Evolutionary conservation across 495 filamentous ascomycete species (phyloP).

Genomic region (Friedmanniomyces simplex): DNA sequence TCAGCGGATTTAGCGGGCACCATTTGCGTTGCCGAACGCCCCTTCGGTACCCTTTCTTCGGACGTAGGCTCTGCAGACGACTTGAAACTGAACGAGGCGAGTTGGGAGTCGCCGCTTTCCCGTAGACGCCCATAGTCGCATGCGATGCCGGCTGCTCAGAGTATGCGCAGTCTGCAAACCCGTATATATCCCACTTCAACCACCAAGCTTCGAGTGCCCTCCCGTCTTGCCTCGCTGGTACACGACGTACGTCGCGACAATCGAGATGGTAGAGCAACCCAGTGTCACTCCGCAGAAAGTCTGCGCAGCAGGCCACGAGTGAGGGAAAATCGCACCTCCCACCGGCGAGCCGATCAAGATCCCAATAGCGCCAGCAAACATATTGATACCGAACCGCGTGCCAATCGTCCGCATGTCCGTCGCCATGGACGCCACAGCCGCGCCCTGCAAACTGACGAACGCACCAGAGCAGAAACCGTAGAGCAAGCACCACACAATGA

Average conservation of each 20-base stretch:
- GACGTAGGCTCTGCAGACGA: no score
- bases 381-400: slow-evolving; percentile 9
- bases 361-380: slow-evolving; percentile 7
- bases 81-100: no score
- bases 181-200: neutral
- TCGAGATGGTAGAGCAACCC: neutral
- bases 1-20: no score
- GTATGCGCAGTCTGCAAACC: no score
- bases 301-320: slow-evolving; percentile 7
- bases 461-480: slow-evolving; percentile 59
- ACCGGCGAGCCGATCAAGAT: slow-evolving; percentile 4
- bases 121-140: no score
- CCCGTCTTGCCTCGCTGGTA: neutral
- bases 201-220: neutral
- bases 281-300: slow-evolving; percentile 5
- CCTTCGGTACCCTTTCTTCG: no score
- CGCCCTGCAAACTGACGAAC: slow-evolving; percentile 36
- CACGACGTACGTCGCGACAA: slow-evolving; percentile 3
- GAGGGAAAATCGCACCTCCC: slow-evolving; percentile 7
- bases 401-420: slow-evolving; percentile 7
- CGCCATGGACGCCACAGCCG: slow-evolving; percentile 9
- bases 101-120: no score
- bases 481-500: slow-evolving; percentile 46
- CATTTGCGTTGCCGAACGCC: no score
- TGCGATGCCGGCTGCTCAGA: no score